Evolutionary conservation across 495 filamentous ascomycete genomes (phyloP).

Genomic region (Penicillium herquei): DNA sequence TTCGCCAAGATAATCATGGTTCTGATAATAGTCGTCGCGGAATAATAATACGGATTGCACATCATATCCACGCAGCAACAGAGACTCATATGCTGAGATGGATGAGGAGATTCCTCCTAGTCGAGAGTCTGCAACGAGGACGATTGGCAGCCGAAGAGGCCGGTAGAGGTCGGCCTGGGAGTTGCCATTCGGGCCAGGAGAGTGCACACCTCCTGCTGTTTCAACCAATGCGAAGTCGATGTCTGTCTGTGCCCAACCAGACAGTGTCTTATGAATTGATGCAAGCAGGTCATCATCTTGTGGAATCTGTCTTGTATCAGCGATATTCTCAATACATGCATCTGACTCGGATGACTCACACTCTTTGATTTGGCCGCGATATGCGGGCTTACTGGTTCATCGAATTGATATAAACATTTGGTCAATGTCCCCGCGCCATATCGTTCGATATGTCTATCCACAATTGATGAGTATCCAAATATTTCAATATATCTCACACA

Average conservation of each 20-base stretch:
- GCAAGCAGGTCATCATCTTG: slow-evolving; percentile 47
- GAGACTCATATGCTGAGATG: slow-evolving; percentile 72
- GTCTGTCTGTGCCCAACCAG: slow-evolving; percentile 35
- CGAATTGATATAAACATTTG: slow-evolving; percentile 65
- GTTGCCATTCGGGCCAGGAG: slow-evolving; percentile 68
- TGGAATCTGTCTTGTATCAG: slow-evolving; percentile 31
- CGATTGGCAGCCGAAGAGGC: slow-evolving; percentile 66
- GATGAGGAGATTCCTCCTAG: slow-evolving; percentile 74
- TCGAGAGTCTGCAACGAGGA: slow-evolving; percentile 67
- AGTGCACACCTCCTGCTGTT: slow-evolving; percentile 75
- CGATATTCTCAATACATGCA: neutral
- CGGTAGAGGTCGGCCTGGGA: slow-evolving; percentile 74
- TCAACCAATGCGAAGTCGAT: slow-evolving; percentile 60
- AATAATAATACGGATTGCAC: slow-evolving; percentile 65
- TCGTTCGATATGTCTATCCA: slow-evolving; percentile 53
- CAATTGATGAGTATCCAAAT: neutral
- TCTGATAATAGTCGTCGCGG: slow-evolving; percentile 58
- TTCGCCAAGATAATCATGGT: slow-evolving; percentile 59
- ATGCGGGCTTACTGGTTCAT: slow-evolving; percentile 71
- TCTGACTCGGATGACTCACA: slow-evolving; percentile 15
- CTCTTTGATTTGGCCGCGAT: slow-evolving; percentile 54
- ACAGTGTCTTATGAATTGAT: slow-evolving; percentile 47
- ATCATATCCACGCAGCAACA: slow-evolving; percentile 71
- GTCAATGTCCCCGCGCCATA: slow-evolving; percentile 53
- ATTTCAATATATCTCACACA: neutral